Evolutionary conservation across 495 filamentous ascomycete species (phyloP).

Genomic region (Penicillium manginii): DNA sequence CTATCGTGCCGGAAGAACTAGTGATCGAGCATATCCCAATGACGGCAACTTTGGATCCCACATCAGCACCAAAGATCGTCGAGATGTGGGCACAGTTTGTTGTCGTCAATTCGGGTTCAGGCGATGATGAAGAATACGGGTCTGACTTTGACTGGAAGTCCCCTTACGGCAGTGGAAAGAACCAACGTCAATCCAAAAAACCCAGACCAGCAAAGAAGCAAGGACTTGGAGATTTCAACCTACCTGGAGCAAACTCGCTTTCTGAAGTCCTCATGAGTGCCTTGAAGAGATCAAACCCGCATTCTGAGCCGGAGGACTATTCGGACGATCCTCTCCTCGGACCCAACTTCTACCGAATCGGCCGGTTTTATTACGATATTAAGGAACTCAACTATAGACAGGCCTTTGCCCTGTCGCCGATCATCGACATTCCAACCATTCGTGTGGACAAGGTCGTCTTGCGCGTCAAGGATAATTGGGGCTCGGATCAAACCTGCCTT

Average conservation of each 20-base stretch:
- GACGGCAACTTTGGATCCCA: conserved; percentile 34
- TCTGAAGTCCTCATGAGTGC: conserved; percentile 38
- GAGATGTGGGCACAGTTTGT: conserved; percentile 50
- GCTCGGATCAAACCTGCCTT: conserved; percentile 47
- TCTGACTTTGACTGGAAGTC: conserved; percentile 6
- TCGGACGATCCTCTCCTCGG: conserved; percentile 40
- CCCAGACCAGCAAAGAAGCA: conserved; percentile 5
- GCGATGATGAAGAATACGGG: neutral
- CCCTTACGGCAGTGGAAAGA: neutral
- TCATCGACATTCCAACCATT: conserved; percentile 41
- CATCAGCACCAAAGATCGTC: conserved; percentile 46
- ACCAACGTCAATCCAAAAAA: neutral
- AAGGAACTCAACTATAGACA: conserved; percentile 37
- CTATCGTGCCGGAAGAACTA: conserved; percentile 50
- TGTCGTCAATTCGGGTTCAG: conserved; percentile 17
- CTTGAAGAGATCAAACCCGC: conserved; percentile 32
- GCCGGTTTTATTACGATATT: conserved; percentile 48
- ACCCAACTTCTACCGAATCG: conserved; percentile 47
- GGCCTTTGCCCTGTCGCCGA: conserved; percentile 35
- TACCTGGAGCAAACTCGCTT: conserved; percentile 25
- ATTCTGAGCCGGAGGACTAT: conserved; percentile 33
- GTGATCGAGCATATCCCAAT: conserved; percentile 52
- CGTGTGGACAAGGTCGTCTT: conserved; percentile 47
- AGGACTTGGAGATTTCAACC: conserved; percentile 12
- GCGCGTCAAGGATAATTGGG: conserved; percentile 54